Evolutionary conservation across 2,329 filamentous ascomycete species (phyloP).

Genomic region (Cercospora citrullina): DNA sequence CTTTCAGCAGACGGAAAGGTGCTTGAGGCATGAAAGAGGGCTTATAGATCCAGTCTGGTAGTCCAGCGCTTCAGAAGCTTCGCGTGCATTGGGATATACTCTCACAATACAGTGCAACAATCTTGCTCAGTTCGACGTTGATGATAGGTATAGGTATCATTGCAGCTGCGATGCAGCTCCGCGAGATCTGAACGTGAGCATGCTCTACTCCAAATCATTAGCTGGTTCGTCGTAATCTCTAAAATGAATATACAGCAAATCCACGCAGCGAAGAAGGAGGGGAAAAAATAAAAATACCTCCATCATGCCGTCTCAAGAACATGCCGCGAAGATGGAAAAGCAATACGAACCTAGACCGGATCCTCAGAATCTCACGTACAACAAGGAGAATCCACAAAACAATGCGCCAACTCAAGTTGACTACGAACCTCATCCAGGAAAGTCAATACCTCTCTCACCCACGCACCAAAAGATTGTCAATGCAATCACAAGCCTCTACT

Average conservation of each 20-base stretch:
- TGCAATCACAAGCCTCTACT: conserved; percentile 49
- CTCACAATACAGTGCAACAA: background rate
- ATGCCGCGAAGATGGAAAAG: conserved; percentile 4
- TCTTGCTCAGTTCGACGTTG: background rate
- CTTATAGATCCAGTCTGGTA: background rate
- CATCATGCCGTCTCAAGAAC: conserved; percentile 3
- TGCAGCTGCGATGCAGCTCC: background rate
- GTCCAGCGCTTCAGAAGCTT: background rate
- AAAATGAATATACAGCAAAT: background rate
- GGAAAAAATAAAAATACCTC: background rate
- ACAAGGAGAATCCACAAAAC: conserved; percentile 26
- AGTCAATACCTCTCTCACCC: conserved; percentile 39
- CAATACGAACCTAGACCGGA: conserved; percentile 18
- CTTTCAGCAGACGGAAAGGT: background rate
- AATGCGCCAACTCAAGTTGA: conserved; percentile 40
- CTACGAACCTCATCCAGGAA: conserved; percentile 46
- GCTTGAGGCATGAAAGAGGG: background rate
- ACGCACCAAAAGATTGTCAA: conserved; percentile 46
- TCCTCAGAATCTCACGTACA: conserved; percentile 36
- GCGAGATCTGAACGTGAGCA: background rate
- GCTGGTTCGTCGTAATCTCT: background rate
- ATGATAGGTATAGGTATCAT: background rate
- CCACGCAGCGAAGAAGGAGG: background rate
- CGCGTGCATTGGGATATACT: background rate
- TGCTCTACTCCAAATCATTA: background rate